Percentiles rank a stretch among this genome's conserved stretches.
Conservation (phyloP, 2,329 filamentous ascomycete species). For the Fusarium hainanense region DNA sequence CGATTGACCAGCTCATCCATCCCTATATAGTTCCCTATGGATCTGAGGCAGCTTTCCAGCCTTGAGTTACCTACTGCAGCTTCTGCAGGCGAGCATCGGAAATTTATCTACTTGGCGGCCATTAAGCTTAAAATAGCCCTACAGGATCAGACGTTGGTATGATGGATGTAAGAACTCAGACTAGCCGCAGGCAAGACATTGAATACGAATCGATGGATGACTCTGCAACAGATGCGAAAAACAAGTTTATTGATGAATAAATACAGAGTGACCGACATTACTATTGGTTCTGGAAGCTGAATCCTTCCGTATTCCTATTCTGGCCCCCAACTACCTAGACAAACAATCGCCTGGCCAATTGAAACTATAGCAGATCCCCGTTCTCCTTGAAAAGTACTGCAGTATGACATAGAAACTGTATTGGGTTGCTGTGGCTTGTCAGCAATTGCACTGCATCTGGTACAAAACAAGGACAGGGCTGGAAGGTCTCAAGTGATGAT, state of each 20-base stretch:
- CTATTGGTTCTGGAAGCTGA: not conserved
- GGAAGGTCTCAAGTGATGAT: conserved; percentile 1
- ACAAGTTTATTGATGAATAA: not conserved
- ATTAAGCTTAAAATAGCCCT: conserved; percentile 3
- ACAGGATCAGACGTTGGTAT: not conserved
- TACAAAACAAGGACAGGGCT: conserved; percentile 22
- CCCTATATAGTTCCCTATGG: not conserved
- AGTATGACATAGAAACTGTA: not conserved
- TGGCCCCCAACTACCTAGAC: not conserved
- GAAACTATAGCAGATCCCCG: not conserved
- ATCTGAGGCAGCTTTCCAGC: not conserved
- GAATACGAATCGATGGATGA: not conserved
- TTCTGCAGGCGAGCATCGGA: not conserved
- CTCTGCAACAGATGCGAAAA: not conserved
- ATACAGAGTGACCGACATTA: not conserved
- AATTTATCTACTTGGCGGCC: not conserved
- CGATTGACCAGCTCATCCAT: not conserved
- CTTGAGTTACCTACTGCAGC: not conserved
- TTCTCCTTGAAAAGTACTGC: not conserved
- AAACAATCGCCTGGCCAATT: not conserved
- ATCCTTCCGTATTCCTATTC: not conserved
- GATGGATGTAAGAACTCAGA: not conserved
- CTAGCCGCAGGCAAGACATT: not conserved
- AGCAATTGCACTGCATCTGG: not conserved
- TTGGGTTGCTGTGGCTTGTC: not conserved